phyloP scores from a whole-genome alignment of 2,329 filamentous ascomycete species.

The Xylaria sp. region DNA sequence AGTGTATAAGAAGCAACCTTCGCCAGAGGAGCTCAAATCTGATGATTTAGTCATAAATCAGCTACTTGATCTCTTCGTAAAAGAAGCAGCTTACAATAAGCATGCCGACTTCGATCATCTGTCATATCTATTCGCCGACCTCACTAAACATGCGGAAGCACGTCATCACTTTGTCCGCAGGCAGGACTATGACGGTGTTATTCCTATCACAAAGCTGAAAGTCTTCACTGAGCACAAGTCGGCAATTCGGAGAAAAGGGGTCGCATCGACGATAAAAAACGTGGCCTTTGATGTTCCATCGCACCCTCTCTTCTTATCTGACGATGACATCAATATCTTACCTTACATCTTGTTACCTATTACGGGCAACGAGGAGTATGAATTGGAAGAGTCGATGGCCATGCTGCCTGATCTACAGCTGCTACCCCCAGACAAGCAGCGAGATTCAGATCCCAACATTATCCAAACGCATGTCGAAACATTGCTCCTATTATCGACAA shows the following conservation, averaged over 20 bases:
- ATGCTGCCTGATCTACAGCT: conserved; percentile 94
- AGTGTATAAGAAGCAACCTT: conserved; percentile 72
- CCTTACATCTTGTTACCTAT: conserved; percentile 91
- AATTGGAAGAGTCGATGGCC: conserved; percentile 83
- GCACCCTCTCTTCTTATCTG: conserved; percentile 76
- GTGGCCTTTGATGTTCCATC: conserved; percentile 82
- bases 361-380: conserved; percentile 87
- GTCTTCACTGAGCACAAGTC: conserved; percentile 95
- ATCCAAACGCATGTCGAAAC: conserved; percentile 91
- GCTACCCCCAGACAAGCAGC: conserved; percentile 86
- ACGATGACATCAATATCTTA: conserved; percentile 80
- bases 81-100: conserved; percentile 87
- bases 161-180: conserved; percentile 78
- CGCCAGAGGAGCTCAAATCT: conserved; percentile 76
- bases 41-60: conserved; percentile 85
- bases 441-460: conserved; percentile 80
- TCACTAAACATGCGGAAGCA: conserved; percentile 82
- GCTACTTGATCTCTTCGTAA: conserved; percentile 94
- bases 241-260: conserved; percentile 85
- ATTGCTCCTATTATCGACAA: conserved; percentile 83
- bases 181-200: conserved; percentile 81
- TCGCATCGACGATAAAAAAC: conserved; percentile 97
- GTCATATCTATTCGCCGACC: conserved; percentile 91
- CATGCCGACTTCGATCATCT: conserved; percentile 91
- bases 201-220: conserved; percentile 91